Percentiles rank a stretch among this genome's conserved stretches.
phyloP scores from a whole-genome alignment of 2,329 filamentous ascomycete genomes.

The Pseudopyrenochaeta lycopersici region DNA sequence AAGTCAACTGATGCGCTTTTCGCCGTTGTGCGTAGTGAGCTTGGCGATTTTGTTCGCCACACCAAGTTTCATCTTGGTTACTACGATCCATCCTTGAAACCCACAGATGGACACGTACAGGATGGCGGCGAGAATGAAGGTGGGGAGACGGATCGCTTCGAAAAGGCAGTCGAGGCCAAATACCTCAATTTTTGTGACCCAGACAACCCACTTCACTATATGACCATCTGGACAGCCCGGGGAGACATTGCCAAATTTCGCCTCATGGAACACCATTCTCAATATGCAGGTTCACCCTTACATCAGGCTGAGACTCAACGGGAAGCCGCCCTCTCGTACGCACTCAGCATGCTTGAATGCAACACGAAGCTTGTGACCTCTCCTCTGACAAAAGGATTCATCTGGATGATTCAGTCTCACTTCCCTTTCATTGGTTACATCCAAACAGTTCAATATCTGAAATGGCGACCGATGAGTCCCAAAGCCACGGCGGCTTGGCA shows the following conservation, averaged over 20 bases:
- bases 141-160: slow-evolving; percentile 1
- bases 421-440: slow-evolving; percentile 62
- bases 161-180: slow-evolving; percentile 46
- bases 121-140: slow-evolving; percentile 38
- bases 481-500: slow-evolving; percentile 54
- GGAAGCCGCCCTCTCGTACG: slow-evolving; percentile 37
- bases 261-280: slow-evolving; percentile 60
- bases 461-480: slow-evolving; percentile 43
- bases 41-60: slow-evolving; percentile 54
- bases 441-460: slow-evolving; percentile 56
- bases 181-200: slow-evolving; percentile 46
- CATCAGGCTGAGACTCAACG: slow-evolving; percentile 31
- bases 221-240: slow-evolving; percentile 59
- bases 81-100: slow-evolving; percentile 52
- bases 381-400: slow-evolving; percentile 51
- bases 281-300: slow-evolving; percentile 3
- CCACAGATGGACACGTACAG: slow-evolving; percentile 36
- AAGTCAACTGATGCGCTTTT: slow-evolving; percentile 65
- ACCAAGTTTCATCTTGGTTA: slow-evolving; percentile 58
- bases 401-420: slow-evolving; percentile 55
- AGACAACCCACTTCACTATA: slow-evolving; percentile 49
- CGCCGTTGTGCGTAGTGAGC: slow-evolving; percentile 59
- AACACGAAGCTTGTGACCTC: slow-evolving; percentile 58
- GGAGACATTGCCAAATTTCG: slow-evolving; percentile 58
- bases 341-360: slow-evolving; percentile 55